Conservation (phyloP, 805 yeast species). For the Clavispora santaluciae region DNA sequence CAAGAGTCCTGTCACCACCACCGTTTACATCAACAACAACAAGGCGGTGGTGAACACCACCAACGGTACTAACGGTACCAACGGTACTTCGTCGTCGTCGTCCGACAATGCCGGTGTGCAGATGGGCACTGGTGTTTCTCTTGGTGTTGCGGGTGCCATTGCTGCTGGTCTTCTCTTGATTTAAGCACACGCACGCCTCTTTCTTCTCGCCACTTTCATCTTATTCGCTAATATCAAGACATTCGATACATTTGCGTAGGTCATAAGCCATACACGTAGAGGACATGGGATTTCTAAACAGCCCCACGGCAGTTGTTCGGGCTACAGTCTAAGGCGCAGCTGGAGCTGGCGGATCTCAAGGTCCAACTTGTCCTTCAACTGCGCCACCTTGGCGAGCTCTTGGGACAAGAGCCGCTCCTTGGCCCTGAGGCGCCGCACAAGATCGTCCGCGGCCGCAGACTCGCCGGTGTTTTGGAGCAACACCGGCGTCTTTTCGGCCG, state of each 20-base stretch:
- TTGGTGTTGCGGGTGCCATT: conserved; percentile 39
- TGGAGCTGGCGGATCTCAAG: conserved; percentile 6
- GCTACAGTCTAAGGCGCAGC: too few relatives aligned
- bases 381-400: conserved; percentile 7
- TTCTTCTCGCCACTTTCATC: background rate
- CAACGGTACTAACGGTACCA: conserved; percentile 3
- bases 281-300: too few relatives aligned
- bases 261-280: too few relatives aligned
- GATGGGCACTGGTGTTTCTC: conserved; percentile 15
- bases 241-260: background rate
- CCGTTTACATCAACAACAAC: conserved; percentile 24
- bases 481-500: conserved; percentile 3
- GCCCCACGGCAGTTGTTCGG: too few relatives aligned
- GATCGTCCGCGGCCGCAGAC: background rate
- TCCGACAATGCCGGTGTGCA: conserved; percentile 21
- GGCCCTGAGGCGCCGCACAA: background rate
- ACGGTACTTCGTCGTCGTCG: conserved; percentile 20
- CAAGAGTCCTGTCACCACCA: conserved; percentile 32
- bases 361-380: conserved; percentile 8
- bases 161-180: conserved; percentile 47
- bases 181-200: conserved; percentile 4
- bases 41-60: conserved; percentile 14
- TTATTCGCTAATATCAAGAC: background rate
- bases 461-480: background rate
- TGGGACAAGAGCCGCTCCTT: conserved; percentile 2